Evolutionary conservation across 2,329 filamentous ascomycete species (phyloP).

Genomic region (Penicillium sp.): DNA sequence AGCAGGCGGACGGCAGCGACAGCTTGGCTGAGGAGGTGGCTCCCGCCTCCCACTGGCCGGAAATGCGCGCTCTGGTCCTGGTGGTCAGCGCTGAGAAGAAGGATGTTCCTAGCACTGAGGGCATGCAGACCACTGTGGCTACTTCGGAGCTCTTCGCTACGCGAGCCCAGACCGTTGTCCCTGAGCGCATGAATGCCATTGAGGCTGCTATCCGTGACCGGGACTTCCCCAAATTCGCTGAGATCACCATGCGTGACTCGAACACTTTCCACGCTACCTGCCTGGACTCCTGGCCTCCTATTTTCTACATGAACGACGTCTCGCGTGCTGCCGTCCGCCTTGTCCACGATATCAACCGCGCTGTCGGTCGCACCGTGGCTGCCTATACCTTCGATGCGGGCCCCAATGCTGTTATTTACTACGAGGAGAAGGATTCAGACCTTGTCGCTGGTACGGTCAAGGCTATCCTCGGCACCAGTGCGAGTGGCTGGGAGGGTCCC

Average conservation of each 20-base stretch:
- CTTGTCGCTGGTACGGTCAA: slow-evolving; percentile 78
- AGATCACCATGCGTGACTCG: slow-evolving; percentile 93
- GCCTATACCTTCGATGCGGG: slow-evolving; percentile 98
- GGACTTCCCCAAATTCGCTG: slow-evolving; percentile 85
- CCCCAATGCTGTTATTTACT: slow-evolving; percentile 96
- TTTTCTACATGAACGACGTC: slow-evolving; percentile 98
- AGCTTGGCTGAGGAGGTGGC: slow-evolving; percentile 87
- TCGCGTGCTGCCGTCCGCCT: slow-evolving; percentile 82
- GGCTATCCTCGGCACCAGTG: slow-evolving; percentile 66
- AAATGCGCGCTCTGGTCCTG: slow-evolving; percentile 89
- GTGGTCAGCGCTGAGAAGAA: slow-evolving; percentile 95
- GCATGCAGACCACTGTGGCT: slow-evolving; percentile 95
- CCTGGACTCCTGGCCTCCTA: slow-evolving; percentile 92
- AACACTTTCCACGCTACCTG: slow-evolving; percentile 97
- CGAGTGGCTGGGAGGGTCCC: slow-evolving; percentile 58
- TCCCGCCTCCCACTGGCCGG: slow-evolving; percentile 86
- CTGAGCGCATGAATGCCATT: slow-evolving; percentile 80
- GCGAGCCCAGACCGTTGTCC: slow-evolving; percentile 75
- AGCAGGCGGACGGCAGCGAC: slow-evolving; percentile 75
- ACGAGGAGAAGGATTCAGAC: slow-evolving; percentile 74
- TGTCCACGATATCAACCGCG: slow-evolving; percentile 84
- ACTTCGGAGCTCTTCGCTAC: slow-evolving; percentile 86
- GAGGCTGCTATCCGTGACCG: slow-evolving; percentile 73
- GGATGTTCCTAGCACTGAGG: slow-evolving; percentile 85
- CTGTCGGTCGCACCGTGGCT: slow-evolving; percentile 75